These are phyloP conservation scores for Candida palmyrensis DNA, from an alignment of 805 yeast genomes.

Conservation along the genomic window DNA sequence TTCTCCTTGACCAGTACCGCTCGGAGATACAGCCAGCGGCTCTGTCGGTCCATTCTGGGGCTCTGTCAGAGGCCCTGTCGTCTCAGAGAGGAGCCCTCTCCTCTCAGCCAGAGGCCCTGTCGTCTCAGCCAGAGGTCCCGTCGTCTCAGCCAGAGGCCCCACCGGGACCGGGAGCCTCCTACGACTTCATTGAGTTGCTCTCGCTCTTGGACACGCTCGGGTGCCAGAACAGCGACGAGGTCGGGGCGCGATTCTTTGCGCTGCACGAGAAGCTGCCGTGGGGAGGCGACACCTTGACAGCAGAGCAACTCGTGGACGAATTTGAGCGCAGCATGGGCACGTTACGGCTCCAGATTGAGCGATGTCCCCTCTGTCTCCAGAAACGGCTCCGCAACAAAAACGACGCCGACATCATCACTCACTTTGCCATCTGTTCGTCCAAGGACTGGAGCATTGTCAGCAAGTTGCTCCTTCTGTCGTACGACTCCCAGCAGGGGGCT, in stretches of 20 bases:
- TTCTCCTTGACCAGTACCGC: constrained; percentile 51
- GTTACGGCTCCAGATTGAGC: constrained; percentile 53
- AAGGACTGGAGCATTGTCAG: constrained; percentile 70
- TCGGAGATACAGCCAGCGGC: too few species aligned
- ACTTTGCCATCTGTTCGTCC: constrained; percentile 80
- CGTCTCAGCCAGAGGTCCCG: too few species aligned
- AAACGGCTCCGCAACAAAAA: constrained; percentile 49
- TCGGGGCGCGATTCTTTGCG: constrained; percentile 50
- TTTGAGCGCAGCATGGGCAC: constrained; percentile 38
- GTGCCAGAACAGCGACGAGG: constrained; percentile 44
- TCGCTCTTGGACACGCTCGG: constrained; percentile 65
- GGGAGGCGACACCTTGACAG: constrained; percentile 48
- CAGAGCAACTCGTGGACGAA: constrained; percentile 41
- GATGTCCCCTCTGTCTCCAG: constrained; percentile 77
- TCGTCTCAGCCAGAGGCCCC: too few species aligned
- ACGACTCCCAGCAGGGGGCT: constrained; percentile 77
- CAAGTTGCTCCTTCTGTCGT: constrained; percentile 58
- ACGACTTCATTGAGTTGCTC: constrained; percentile 57
- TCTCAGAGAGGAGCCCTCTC: too few species aligned
- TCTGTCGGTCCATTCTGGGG: too few species aligned
- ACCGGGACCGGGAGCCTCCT: constrained; percentile 21
- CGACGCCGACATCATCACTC: constrained; percentile 73
- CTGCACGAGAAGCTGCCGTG: constrained; percentile 41
- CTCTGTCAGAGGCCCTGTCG: too few species aligned
- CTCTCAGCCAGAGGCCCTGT: too few species aligned